Percentiles rank a stretch among this genome's conserved stretches.
These are phyloP conservation scores for Sphaerulina populicola DNA, from an alignment of 2,329 filamentous ascomycete genomes.

Conservation along the genomic window DNA sequence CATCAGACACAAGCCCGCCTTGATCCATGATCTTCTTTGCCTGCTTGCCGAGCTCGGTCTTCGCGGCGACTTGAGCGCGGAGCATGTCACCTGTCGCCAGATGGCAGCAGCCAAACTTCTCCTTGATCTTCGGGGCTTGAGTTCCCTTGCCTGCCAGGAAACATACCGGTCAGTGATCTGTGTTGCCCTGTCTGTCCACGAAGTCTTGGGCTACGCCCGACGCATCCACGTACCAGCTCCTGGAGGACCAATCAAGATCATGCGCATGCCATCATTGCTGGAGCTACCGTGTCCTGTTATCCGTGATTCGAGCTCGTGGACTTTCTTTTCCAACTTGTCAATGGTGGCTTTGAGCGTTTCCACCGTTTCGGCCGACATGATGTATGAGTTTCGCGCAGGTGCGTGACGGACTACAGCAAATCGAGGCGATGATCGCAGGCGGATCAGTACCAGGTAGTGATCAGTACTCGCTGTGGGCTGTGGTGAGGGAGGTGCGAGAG, in stretches of 20 bases:
- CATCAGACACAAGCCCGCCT: constrained; percentile 92
- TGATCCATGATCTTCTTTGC: constrained; percentile 99
- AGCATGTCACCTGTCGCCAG: constrained; percentile 98
- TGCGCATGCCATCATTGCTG: constrained; percentile 61
- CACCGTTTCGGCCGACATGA: constrained; percentile 20
- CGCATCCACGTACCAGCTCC: constrained; percentile 68
- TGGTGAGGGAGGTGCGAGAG: background rate
- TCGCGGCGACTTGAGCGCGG: constrained; percentile 94
- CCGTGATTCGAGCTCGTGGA: constrained; percentile 73
- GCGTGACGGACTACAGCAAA: constrained; percentile 13
- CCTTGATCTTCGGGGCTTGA: constrained; percentile 95
- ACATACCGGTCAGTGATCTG: constrained; percentile 10
- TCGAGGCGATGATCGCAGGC: background rate
- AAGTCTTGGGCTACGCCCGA: background rate
- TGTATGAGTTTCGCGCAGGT: constrained; percentile 7
- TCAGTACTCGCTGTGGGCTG: background rate
- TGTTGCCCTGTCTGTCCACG: background rate
- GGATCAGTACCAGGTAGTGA: background rate
- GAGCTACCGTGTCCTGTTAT: constrained; percentile 45
- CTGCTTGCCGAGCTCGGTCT: constrained; percentile 86
- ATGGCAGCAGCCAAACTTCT: constrained; percentile 95
- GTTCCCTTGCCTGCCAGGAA: constrained; percentile 78
- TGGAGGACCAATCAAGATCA: constrained; percentile 95
- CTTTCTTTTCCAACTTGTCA: constrained; percentile 72
- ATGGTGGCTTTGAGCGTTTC: constrained; percentile 67